Conservation (phyloP, 75 land plant species). For the Selaginella tamariscina region DNA sequence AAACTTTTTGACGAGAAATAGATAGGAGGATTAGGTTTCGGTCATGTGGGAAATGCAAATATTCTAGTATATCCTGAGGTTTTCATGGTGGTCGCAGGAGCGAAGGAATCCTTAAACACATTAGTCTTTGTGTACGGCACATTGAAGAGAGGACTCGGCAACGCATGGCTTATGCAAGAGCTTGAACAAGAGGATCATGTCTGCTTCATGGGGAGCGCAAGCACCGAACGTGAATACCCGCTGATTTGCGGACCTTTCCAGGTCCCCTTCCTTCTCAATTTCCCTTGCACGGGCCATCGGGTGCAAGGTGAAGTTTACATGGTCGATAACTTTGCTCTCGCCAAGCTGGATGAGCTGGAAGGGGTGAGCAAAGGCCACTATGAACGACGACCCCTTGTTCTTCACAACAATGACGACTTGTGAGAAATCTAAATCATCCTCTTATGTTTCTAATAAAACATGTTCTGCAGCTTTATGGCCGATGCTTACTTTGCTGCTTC, state of each 20-base stretch:
- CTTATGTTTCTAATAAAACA: not conserved
- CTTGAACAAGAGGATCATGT: not conserved
- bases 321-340: not conserved
- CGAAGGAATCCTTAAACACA: no score
- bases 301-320: constrained; percentile 1
- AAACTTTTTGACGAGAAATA: no score
- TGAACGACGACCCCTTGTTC: not conserved
- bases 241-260: constrained; percentile 10
- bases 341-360: constrained; percentile 9
- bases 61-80: no score
- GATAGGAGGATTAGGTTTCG: no score
- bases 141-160: constrained; percentile 2
- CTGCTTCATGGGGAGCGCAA: not conserved
- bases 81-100: no score
- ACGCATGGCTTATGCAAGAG: constrained; percentile 11
- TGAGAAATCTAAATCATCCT: not conserved
- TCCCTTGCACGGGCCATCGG: not conserved
- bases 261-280: constrained; percentile 10
- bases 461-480: no score
- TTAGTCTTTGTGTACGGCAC: constrained; percentile 12
- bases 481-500: constrained; percentile 10
- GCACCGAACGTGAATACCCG: not conserved
- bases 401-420: no score
- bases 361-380: constrained; percentile 5
- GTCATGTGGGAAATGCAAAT: no score